phyloP scores from a whole-genome alignment of 768 basidiomycete genomes.

The Cystobasidium tubakii region DNA sequence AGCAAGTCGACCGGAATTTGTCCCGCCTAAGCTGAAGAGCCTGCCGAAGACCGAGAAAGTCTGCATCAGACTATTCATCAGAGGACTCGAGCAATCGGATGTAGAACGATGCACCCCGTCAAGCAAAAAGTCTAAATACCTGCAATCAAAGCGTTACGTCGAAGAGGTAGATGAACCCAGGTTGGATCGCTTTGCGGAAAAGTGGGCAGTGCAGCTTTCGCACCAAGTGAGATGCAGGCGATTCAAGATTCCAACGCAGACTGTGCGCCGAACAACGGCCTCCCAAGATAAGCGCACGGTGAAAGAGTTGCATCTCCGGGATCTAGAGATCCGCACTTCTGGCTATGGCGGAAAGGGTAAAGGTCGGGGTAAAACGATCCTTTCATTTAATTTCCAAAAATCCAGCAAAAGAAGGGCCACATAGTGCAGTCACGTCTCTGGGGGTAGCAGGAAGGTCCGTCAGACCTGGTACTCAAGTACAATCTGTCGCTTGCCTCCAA shows the following conservation, averaged over 20 bases:
- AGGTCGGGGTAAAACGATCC: neutral
- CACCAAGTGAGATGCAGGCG: neutral
- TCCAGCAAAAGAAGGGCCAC: neutral
- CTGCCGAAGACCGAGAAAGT: neutral
- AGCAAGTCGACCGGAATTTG: neutral
- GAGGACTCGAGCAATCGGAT: neutral
- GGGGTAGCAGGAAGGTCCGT: neutral
- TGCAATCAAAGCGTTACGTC: neutral
- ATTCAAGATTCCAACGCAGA: neutral
- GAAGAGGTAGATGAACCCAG: neutral
- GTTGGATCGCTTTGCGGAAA: neutral
- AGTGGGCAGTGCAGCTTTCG: neutral
- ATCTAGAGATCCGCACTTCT: neutral
- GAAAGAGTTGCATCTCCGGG: neutral
- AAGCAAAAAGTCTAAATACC: neutral
- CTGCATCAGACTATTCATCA: neutral
- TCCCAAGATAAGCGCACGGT: neutral
- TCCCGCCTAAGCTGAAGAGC: neutral
- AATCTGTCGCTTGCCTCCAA: too few species aligned
- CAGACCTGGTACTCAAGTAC: too few species aligned
- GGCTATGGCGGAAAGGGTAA: conserved; percentile 8
- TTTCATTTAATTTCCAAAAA: neutral
- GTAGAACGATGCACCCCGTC: neutral
- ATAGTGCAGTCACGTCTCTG: neutral
- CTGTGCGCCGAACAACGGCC: neutral